phyloP scores from a whole-genome alignment of 2,329 filamentous ascomycete species.

The Waltergamsia citrina region DNA sequence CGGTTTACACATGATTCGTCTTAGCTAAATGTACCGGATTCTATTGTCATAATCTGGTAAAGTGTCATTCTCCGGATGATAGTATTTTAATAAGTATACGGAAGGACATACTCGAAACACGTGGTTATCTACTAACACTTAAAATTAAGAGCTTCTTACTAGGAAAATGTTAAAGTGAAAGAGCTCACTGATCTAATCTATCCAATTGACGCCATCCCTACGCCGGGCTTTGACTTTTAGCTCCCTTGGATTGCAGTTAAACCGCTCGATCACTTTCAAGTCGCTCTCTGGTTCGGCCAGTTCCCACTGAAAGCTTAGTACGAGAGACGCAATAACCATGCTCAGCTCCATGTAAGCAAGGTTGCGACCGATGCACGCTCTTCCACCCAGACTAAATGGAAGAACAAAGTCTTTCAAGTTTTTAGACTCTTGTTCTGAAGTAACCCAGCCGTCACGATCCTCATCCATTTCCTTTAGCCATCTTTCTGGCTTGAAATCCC shows the following conservation, averaged over 20 bases:
- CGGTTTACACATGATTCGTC: no score
- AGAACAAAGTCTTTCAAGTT: conserved; percentile 5
- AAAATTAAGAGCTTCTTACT: neutral
- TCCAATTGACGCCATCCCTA: neutral
- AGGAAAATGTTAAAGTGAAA: neutral
- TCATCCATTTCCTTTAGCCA: conserved; percentile 8
- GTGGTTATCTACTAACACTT: neutral
- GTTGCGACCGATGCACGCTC: conserved; percentile 5
- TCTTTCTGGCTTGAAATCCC: conserved; percentile 14
- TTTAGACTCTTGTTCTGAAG: neutral
- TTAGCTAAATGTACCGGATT: no score
- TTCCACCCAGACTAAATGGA: conserved; percentile 3
- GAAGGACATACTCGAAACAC: no score
- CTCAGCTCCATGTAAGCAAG: conserved; percentile 5
- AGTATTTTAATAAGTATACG: no score
- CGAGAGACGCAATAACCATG: conserved; percentile 3
- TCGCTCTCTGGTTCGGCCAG: neutral
- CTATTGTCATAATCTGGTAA: no score
- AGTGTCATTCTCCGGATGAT: no score
- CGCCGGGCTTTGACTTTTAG: conserved; percentile 1
- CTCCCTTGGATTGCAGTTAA: conserved; percentile 5
- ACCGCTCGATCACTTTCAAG: conserved; percentile 3
- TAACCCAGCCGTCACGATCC: neutral
- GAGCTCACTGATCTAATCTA: neutral
- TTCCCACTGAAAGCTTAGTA: conserved; percentile 4